Percentiles rank a stretch among this genome's conserved stretches.
Evolutionary conservation across 768 basidiomycete genomes (phyloP).

Genomic region (Trametes maxima): DNA sequence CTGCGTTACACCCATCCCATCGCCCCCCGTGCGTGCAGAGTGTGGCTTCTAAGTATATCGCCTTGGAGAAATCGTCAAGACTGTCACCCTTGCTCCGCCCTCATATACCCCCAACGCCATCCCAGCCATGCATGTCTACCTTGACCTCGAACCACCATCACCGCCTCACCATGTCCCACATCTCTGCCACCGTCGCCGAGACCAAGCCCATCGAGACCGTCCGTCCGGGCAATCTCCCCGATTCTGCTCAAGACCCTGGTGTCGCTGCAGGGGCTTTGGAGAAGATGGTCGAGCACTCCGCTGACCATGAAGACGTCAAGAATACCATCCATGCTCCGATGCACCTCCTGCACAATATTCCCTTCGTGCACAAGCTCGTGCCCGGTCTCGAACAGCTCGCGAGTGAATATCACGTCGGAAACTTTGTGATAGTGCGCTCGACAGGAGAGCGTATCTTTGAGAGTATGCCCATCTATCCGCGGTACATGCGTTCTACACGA

Average conservation of each 20-base stretch:
- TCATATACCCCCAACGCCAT: too few species aligned
- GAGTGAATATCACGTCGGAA: constrained; percentile 55
- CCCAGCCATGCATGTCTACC: too few species aligned
- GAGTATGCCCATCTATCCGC: constrained; percentile 20
- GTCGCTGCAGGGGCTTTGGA: constrained; percentile 36
- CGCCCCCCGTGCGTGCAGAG: too few species aligned
- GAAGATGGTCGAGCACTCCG: constrained; percentile 42
- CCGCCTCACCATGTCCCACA: constrained; percentile 8
- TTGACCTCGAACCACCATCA: neutral
- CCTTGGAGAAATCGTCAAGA: too few species aligned
- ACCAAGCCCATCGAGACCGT: constrained; percentile 19
- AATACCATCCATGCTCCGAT: constrained; percentile 38
- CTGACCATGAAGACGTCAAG: constrained; percentile 28
- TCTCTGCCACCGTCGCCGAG: constrained; percentile 5
- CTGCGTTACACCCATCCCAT: too few species aligned
- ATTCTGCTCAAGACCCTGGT: constrained; percentile 21
- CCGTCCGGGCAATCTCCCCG: constrained; percentile 40
- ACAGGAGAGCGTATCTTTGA: constrained; percentile 18
- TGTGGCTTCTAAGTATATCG: too few species aligned
- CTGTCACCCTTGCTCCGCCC: too few species aligned
- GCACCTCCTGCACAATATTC: constrained; percentile 32
- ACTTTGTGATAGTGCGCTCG: constrained; percentile 52
- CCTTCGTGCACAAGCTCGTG: constrained; percentile 49
- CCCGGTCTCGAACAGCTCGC: constrained; percentile 61
- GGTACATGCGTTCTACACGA: constrained; percentile 16